Evolutionary conservation across 306 rosid species (phyloP).

Genomic region (Trifolium pratense): DNA sequence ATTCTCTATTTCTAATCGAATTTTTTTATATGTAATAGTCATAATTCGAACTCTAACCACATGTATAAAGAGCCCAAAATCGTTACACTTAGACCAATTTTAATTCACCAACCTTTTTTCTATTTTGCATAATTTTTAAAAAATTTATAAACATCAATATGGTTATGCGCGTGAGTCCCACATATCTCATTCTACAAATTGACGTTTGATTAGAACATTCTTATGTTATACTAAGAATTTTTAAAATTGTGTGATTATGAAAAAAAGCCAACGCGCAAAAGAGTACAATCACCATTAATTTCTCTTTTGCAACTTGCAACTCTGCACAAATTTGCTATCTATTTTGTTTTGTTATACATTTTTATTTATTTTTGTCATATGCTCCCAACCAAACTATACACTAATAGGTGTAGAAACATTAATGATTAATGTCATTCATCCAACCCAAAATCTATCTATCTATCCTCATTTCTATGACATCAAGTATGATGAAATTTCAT

Average conservation of each 20-base stretch:
- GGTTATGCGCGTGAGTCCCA: too few species aligned
- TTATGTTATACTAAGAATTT: neutral
- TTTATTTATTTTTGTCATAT: neutral
- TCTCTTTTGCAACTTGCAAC: constrained; percentile 20
- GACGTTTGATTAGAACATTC: neutral
- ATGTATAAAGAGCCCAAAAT: too few species aligned
- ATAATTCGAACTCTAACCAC: too few species aligned
- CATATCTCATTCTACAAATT: neutral
- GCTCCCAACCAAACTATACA: neutral
- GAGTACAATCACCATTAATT: neutral
- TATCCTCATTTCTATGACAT: neutral
- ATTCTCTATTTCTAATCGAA: too few species aligned
- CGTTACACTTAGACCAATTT: too few species aligned
- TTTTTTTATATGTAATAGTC: too few species aligned
- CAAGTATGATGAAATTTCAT: neutral
- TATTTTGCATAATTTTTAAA: too few species aligned
- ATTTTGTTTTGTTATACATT: neutral
- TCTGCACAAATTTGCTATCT: neutral
- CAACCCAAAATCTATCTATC: neutral
- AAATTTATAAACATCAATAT: too few species aligned
- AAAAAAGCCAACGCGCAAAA: neutral
- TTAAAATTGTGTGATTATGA: neutral
- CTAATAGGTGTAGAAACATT: neutral
- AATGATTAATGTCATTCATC: neutral
- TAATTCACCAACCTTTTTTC: too few species aligned